Evolutionary conservation across 2,329 filamentous ascomycete genomes (phyloP).

Genomic region (Orbilia oligospora): DNA sequence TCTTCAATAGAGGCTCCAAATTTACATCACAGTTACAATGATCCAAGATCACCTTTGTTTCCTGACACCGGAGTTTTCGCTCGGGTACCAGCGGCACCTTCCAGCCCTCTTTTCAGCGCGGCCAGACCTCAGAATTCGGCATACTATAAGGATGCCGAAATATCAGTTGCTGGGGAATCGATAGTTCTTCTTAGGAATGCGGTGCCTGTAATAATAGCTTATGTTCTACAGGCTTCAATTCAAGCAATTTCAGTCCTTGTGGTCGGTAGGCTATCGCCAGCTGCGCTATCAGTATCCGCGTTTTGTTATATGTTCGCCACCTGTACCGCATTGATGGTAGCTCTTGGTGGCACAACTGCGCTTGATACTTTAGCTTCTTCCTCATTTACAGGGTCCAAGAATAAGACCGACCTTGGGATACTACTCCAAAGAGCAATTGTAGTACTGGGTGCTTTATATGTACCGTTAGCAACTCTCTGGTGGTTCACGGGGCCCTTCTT

Average conservation of each 20-base stretch:
- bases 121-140: neutral
- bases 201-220: conserved; percentile 84
- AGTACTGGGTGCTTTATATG: conserved; percentile 80
- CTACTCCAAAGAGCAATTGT: conserved; percentile 83
- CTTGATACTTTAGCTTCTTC: conserved; percentile 87
- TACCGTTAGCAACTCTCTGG: conserved; percentile 76
- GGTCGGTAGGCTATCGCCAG: conserved; percentile 82
- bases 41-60: conserved; percentile 12
- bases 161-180: conserved; percentile 71
- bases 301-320: conserved; percentile 96
- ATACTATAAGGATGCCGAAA: conserved; percentile 6
- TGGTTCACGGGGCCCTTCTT: conserved; percentile 87
- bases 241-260: conserved; percentile 87
- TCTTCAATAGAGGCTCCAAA: conserved; percentile 5
- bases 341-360: conserved; percentile 85
- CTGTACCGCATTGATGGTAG: conserved; percentile 89
- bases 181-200: conserved; percentile 78
- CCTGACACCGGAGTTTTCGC: conserved; percentile 12
- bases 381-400: conserved; percentile 83
- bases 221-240: conserved; percentile 86
- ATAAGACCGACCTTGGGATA: conserved; percentile 83
- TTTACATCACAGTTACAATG: conserved; percentile 18
- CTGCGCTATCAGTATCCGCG: conserved; percentile 83
- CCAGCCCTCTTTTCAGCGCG: conserved; percentile 2
- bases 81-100: neutral